phyloP scores from a whole-genome alignment of 148 eudicot species.

The Camellia lanceoleosa region DNA sequence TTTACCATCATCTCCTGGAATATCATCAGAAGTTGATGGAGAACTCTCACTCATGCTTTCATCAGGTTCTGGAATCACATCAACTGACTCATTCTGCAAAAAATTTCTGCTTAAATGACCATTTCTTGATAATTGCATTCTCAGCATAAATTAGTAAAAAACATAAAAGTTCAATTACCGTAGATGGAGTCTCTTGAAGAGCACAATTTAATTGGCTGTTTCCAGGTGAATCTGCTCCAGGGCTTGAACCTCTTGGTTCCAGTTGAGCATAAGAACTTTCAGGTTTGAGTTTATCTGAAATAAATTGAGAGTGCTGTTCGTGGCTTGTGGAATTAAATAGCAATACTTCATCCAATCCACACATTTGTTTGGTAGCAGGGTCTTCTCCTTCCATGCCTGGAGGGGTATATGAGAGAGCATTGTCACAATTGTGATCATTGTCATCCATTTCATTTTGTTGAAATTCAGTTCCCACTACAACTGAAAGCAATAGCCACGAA shows the following conservation, averaged over 20 bases:
- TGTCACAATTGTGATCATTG: constrained; percentile 26
- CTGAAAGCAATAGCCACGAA: constrained; percentile 27
- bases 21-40: constrained; percentile 36
- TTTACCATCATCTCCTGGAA: constrained; percentile 39
- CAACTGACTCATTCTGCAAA: constrained; percentile 51
- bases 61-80: constrained; percentile 37
- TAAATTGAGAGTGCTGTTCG: constrained; percentile 19
- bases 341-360: constrained; percentile 20
- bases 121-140: constrained; percentile 3
- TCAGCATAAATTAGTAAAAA: background rate
- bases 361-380: constrained; percentile 20
- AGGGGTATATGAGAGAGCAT: constrained; percentile 24
- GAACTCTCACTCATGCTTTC: constrained; percentile 41
- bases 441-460: constrained; percentile 31
- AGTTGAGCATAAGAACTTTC: constrained; percentile 18
- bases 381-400: constrained; percentile 18
- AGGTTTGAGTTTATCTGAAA: constrained; percentile 14
- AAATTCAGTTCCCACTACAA: constrained; percentile 27
- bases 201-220: constrained; percentile 23
- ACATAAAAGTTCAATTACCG: constrained; percentile 33
- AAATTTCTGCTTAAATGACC: constrained; percentile 4
- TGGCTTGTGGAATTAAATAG: constrained; percentile 9
- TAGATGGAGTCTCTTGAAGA: constrained; percentile 37
- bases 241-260: constrained; percentile 25
- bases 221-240: constrained; percentile 27